Percentiles rank a stretch among this genome's conserved stretches.
Evolutionary conservation across 306 rosid species (phyloP).

Genomic region (Corylus americana): DNA sequence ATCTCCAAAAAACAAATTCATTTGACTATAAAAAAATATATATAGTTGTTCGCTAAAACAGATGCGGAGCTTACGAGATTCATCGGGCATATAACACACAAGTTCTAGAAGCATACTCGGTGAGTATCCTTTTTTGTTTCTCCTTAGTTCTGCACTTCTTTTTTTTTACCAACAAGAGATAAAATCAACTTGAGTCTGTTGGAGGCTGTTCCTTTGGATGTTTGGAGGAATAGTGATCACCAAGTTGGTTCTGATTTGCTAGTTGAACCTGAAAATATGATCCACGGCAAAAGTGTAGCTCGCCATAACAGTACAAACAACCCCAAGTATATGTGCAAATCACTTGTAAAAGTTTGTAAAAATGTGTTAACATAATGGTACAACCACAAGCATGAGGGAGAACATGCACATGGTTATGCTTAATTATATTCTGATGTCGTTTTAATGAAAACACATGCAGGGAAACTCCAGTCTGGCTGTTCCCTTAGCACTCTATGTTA

Average conservation of each 20-base stretch:
- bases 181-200: slow-evolving; percentile 53
- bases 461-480: too few relatives aligned
- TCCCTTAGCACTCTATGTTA: neutral
- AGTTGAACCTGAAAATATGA: slow-evolving; percentile 66
- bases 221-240: slow-evolving; percentile 82
- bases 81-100: slow-evolving; percentile 2
- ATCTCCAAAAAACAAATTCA: neutral
- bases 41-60: neutral
- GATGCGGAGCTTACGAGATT: neutral
- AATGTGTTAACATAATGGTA: neutral
- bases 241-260: slow-evolving; percentile 82
- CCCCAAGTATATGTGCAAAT: slow-evolving; percentile 8
- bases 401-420: neutral
- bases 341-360: neutral
- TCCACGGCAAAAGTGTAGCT: slow-evolving; percentile 8
- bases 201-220: slow-evolving; percentile 97
- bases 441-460: too few relatives aligned
- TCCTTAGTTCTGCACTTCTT: neutral
- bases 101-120: slow-evolving; percentile 25
- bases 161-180: slow-evolving; percentile 12
- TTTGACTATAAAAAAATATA: too few relatives aligned
- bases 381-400: neutral
- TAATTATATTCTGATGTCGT: neutral
- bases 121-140: slow-evolving; percentile 6
- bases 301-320: neutral